Conservation (phyloP, 495 filamentous ascomycete genomes). For the Xylaria flabelliformis region DNA sequence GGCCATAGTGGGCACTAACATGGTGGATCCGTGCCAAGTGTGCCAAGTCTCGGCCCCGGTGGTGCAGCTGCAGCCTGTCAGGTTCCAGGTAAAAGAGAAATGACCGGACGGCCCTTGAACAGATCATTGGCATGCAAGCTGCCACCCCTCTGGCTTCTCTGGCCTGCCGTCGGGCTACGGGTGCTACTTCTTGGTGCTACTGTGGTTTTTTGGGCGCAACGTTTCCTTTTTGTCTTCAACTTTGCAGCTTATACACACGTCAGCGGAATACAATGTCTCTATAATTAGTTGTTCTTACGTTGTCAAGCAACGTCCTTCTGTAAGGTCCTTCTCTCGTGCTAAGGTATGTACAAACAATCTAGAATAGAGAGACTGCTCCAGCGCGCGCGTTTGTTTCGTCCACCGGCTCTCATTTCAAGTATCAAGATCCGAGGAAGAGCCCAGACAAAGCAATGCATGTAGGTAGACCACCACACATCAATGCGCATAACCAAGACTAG, state of each 20-base stretch:
- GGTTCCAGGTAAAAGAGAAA: constrained; percentile 3
- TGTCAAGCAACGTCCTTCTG: neutral
- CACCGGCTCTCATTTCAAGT: neutral
- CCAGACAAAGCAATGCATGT: neutral
- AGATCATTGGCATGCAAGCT: neutral
- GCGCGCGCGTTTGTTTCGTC: neutral
- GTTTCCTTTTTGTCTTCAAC: neutral
- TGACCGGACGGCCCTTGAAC: constrained; percentile 5
- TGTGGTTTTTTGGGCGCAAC: constrained; percentile 8
- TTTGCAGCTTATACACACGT: neutral
- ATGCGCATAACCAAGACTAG: neutral
- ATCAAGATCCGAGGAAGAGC: neutral
- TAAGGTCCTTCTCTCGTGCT: neutral
- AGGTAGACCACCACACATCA: neutral
- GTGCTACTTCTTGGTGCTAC: constrained; percentile 4
- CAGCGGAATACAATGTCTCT: neutral
- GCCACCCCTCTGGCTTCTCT: neutral
- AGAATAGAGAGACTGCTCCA: neutral
- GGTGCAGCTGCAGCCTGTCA: constrained; percentile 6
- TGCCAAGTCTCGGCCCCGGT: neutral
- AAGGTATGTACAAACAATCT: neutral
- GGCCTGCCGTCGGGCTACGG: neutral
- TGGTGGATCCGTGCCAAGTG: neutral
- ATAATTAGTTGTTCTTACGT: neutral
- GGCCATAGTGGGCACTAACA: neutral